Evolutionary conservation across 805 yeast species (phyloP).

Genomic region (Lachancea mirantina): DNA sequence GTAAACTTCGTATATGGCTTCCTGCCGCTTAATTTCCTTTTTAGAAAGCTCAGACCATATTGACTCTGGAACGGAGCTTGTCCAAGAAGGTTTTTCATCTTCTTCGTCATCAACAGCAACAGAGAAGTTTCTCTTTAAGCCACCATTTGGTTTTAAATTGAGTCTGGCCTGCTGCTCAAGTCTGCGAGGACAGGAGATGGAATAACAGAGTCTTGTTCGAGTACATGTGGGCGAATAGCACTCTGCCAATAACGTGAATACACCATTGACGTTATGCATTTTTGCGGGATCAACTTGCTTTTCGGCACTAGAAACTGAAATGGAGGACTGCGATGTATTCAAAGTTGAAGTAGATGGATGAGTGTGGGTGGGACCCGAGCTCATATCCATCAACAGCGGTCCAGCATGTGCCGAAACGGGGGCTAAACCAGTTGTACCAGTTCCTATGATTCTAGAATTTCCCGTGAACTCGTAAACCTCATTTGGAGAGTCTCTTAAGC

Average conservation of each 20-base stretch:
- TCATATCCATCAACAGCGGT: constrained; percentile 22
- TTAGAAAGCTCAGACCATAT: constrained; percentile 73
- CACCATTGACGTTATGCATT: constrained; percentile 62
- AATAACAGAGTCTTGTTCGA: constrained; percentile 78
- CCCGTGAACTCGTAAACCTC: constrained; percentile 82
- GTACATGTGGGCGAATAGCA: constrained; percentile 98
- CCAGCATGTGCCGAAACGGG: constrained; percentile 22
- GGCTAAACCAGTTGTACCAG: constrained; percentile 20
- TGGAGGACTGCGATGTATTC: constrained; percentile 8
- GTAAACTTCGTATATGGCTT: constrained; percentile 86
- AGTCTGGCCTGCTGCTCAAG: constrained; percentile 92
- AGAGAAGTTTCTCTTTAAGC: constrained; percentile 56
- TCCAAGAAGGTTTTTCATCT: constrained; percentile 85
- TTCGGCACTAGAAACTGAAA: constrained; percentile 18
- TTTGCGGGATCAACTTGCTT: constrained; percentile 19
- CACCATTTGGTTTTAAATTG: constrained; percentile 82
- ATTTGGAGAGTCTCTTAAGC: constrained; percentile 76
- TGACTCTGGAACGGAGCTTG: constrained; percentile 78
- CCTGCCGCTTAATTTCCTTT: constrained; percentile 86
- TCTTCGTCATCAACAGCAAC: constrained; percentile 36
- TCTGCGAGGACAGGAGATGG: constrained; percentile 93
- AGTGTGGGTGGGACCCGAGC: constrained; percentile 11
- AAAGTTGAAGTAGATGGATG: constrained; percentile 8
- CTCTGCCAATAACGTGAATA: constrained; percentile 84
- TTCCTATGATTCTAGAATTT: constrained; percentile 27